phyloP scores from a whole-genome alignment of 768 basidiomycete species.

The Chalciporus piperatus region DNA sequence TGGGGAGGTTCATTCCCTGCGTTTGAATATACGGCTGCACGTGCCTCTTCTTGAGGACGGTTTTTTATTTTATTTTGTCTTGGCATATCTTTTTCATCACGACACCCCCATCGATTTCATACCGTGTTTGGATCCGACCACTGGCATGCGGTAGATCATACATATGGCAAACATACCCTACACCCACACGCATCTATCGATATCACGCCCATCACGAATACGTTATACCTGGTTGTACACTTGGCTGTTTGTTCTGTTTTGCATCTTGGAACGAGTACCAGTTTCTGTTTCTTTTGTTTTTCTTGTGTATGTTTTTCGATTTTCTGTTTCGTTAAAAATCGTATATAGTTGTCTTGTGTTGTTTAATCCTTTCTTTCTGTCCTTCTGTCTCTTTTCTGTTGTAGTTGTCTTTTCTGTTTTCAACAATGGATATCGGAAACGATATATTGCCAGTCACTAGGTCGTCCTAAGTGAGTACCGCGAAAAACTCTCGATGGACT shows the following conservation, averaged over 20 bases:
- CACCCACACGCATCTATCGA: not conserved
- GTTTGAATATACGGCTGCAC: conserved; percentile 62
- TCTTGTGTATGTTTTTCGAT: not conserved
- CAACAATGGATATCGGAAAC: too few relatives aligned
- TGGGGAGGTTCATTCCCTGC: conserved; percentile 72
- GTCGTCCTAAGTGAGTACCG: too few relatives aligned
- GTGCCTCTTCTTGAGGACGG: conserved; percentile 26
- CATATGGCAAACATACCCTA: not conserved
- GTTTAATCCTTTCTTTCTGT: too few relatives aligned
- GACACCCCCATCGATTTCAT: conserved; percentile 7
- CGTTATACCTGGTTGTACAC: conserved; percentile 8
- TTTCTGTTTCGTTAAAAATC: too few relatives aligned
- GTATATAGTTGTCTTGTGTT: too few relatives aligned
- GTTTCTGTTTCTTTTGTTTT: conserved; percentile 7
- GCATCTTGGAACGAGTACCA: too few relatives aligned
- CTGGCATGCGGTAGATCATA: not conserved
- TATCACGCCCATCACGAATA: conserved; percentile 4
- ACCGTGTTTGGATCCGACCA: not conserved
- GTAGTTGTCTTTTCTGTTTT: too few relatives aligned
- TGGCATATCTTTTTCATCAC: conserved; percentile 9
- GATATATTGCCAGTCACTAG: too few relatives aligned
- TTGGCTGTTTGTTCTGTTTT: not conserved
- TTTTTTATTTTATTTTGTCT: conserved; percentile 6
- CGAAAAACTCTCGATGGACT: too few relatives aligned
- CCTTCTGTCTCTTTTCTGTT: too few relatives aligned